Conservation (phyloP, 352 stramenopile species). For the Blastocystis hominis region DNA sequence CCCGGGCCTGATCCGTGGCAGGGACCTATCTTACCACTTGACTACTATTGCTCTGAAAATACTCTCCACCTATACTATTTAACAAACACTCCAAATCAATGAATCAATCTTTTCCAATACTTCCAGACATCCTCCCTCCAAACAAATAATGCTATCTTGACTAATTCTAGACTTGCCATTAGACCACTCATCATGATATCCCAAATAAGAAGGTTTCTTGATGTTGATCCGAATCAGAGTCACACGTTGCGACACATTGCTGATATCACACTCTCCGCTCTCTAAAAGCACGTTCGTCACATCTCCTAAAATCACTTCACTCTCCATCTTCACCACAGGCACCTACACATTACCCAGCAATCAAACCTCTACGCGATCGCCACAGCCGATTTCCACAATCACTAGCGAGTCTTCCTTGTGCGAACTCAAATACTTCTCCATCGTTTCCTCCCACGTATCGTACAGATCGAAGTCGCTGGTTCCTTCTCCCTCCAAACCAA, state of each 20-base stretch:
- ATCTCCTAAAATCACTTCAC: slow-evolving; percentile 44
- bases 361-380: background rate
- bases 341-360: background rate
- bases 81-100: background rate
- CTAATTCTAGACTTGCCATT: slow-evolving; percentile 21
- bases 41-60: slow-evolving; percentile 49
- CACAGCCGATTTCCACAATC: slow-evolving; percentile 51
- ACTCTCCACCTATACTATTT: background rate
- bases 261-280: background rate
- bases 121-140: slow-evolving; percentile 12
- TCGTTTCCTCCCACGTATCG: slow-evolving; percentile 42
- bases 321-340: slow-evolving; percentile 53
- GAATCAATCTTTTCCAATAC: slow-evolving; percentile 35
- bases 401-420: slow-evolving; percentile 23
- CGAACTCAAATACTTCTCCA: slow-evolving; percentile 34
- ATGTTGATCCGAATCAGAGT: slow-evolving; percentile 51
- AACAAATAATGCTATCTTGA: background rate
- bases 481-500: slow-evolving; percentile 9
- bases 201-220: slow-evolving; percentile 26
- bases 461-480: slow-evolving; percentile 41
- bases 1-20: slow-evolving; percentile 57
- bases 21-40: slow-evolving; percentile 58
- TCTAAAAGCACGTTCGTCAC: slow-evolving; percentile 30
- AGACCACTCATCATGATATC: slow-evolving; percentile 56
- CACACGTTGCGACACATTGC: background rate